A percentile compares a stretch with the other conserved stretches of the same genome.
These are phyloP conservation scores for Lactarius akahatsu DNA, from an alignment of 768 basidiomycete genomes.

Conservation along the genomic window DNA sequence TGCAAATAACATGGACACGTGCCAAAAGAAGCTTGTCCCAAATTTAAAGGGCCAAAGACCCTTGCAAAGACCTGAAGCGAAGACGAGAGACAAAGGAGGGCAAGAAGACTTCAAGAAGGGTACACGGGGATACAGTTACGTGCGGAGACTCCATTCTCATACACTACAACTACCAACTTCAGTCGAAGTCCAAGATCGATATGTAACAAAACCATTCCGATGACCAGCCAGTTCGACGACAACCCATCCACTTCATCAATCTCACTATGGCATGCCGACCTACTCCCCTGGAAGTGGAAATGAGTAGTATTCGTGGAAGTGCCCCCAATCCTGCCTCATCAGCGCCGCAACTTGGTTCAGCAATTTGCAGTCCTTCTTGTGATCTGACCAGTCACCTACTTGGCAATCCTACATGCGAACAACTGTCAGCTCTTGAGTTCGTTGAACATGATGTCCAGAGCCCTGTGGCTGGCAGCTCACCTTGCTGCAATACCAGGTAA, in stretches of 20 bases:
- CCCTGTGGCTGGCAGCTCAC: neutral
- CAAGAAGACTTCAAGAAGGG: neutral
- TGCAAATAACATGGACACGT: too few species aligned
- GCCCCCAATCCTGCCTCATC: neutral
- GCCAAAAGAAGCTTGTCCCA: too few species aligned
- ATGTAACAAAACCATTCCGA: neutral
- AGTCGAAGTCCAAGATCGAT: neutral
- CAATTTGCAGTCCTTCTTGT: slow-evolving; percentile 3
- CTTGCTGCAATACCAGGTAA: neutral
- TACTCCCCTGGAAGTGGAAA: neutral
- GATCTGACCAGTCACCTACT: neutral
- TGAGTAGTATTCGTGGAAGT: neutral
- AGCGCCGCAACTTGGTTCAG: neutral
- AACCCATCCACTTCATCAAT: neutral
- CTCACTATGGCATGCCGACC: neutral
- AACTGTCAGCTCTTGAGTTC: neutral
- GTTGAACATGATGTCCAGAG: neutral
- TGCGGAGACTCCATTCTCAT: neutral
- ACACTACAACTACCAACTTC: neutral
- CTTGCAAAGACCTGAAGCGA: too few species aligned
- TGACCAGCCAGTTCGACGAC: neutral
- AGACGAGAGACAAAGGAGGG: too few species aligned
- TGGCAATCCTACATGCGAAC: neutral
- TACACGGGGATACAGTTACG: neutral
- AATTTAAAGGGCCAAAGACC: too few species aligned